Base-by-base conservation (phyloP, 2,329 filamentous ascomycete species). In the Acarospora socialis region DNA sequence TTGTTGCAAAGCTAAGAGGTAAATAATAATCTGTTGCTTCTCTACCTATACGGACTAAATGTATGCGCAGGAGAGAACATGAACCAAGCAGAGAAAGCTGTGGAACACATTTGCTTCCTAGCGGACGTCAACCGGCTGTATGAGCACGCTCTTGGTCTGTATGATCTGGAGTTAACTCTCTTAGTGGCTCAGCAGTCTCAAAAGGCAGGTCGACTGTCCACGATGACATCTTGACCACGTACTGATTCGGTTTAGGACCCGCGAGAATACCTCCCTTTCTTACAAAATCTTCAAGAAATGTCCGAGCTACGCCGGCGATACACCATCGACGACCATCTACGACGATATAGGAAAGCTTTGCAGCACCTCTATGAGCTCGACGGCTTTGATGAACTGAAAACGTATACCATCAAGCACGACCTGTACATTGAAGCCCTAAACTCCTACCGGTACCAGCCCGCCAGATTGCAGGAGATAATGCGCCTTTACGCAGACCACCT, bases 41-140 rank as follows among this genome's bases (percentile, higher is more conserved):
- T 39, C n/a, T 29, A 15, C 1, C 6, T 32, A 9, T 21, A 15
- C n/a, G 34, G 22, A 27, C 29, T 44, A 51, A 30, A 49, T 25
- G 21, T 10, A 3, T 14, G 30, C 27, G 23, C 29, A 58, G 66
- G 69, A 34, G 68, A 77, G 43, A 71, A 79, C 30, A 63, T 73
- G 24, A 68, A 74, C 32, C 66, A 86, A 43, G 82, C 83, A 0
- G 87, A 95, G 44, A 78, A 77, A 52, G 87, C 87, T 0, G 78
- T 94, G 14, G 84, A 94, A 51, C 90, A 98, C 49, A 94, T 98
- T 38, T 95, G 84, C 63, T 98, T 98, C 64, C 68, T 98, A 24
- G 82, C 86, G 1, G 90, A 98, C 54, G 79, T 92, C 27, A 92
- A 94, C 52, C 75, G 76, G 22, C 70, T 98, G 0, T 98, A 93